Conservation (phyloP, 1,139 yeast genomes). For the Meyerozyma carpophila region DNA sequence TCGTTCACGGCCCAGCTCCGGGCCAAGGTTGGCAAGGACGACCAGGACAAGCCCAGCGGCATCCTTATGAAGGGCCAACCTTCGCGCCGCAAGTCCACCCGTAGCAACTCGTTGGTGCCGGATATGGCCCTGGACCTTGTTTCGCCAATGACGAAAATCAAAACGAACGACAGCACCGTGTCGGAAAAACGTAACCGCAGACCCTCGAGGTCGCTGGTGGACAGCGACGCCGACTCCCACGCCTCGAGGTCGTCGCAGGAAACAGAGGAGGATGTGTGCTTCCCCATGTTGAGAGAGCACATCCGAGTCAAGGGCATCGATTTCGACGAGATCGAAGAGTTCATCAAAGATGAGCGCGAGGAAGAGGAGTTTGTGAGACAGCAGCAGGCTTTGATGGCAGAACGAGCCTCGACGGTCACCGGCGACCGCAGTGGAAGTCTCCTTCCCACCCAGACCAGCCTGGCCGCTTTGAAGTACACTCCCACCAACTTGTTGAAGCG, state of each 20-base stretch:
- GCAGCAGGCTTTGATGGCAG: conserved; percentile 14
- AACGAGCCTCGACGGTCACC: conserved; percentile 17
- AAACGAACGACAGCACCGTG: conserved; percentile 28
- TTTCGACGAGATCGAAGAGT: conserved; percentile 74
- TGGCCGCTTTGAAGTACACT: conserved; percentile 60
- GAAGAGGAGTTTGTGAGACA: conserved; percentile 19
- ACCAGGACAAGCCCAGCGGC: background rate
- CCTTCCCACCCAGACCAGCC: conserved; percentile 13
- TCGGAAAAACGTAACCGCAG: conserved; percentile 22
- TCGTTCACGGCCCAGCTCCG: conserved; percentile 21
- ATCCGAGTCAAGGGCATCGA: conserved; percentile 69
- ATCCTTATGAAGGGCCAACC: conserved; percentile 4
- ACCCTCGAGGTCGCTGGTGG: conserved; percentile 37
- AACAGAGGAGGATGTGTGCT: conserved; percentile 96
- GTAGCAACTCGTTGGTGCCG: conserved; percentile 11
- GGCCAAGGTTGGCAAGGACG: conserved; percentile 4
- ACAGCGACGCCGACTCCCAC: conserved; percentile 65
- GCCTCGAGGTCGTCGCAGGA: conserved; percentile 73
- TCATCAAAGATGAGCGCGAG: conserved; percentile 50
- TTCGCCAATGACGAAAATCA: conserved; percentile 27
- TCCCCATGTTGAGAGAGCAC: conserved; percentile 81
- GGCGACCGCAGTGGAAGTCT: conserved; percentile 19
- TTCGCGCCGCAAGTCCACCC: conserved; percentile 10
- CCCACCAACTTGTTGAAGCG: conserved; percentile 36
- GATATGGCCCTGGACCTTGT: conserved; percentile 24